Base-by-base conservation (phyloP, 2,329 filamentous ascomycete species). In the Verticillium longisporum region DNA sequence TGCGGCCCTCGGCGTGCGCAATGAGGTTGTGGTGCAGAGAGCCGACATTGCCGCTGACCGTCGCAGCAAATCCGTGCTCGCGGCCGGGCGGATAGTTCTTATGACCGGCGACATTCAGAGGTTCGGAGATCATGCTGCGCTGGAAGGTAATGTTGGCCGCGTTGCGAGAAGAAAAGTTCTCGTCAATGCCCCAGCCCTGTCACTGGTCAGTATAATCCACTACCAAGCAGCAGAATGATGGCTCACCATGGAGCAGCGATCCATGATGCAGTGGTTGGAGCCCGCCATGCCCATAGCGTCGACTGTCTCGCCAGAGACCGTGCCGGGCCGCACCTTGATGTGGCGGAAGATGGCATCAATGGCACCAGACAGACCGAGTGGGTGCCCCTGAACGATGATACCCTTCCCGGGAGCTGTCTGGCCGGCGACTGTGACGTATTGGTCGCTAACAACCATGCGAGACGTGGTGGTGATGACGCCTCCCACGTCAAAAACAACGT, bases 341-440 rank as follows among this genome's bases (percentile, higher is more conserved):
- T 68, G 67, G 3, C 67, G 61, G 58, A 67, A 65, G 54, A 68
- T 70, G 36, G 69, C 54, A 38, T 73, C 71, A 1, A 66, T 66
- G 1, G 71, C 71, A 1, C 71, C 71, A 5, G 66, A 71, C 1
- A 73, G 66, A 7, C 71, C 71, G 2, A 73, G 50, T 0, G 72
- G 72, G 55, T 65, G 64, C 1, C 72, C 72, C 55, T 71, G 70
- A 33, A 73, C 61, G 4, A 65, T 67, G 31, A 68, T 75, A 14
- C 77, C 76, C 41, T 75, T 77, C 1, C 78, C 77, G 0, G 79
- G 79, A 3, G 80, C 80, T 1, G 79, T 81, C 65, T 82, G 78
- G 1, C 79, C 79, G 0, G 80, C 74, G 45, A 82, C 76, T 1
- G 73, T 76, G 26, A 80, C 72, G 50, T 77, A 77, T 41, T 79